These are phyloP conservation scores for Metarhizium sp. DNA, from an alignment of 2,329 filamentous ascomycete species.

Conservation along the genomic window DNA sequence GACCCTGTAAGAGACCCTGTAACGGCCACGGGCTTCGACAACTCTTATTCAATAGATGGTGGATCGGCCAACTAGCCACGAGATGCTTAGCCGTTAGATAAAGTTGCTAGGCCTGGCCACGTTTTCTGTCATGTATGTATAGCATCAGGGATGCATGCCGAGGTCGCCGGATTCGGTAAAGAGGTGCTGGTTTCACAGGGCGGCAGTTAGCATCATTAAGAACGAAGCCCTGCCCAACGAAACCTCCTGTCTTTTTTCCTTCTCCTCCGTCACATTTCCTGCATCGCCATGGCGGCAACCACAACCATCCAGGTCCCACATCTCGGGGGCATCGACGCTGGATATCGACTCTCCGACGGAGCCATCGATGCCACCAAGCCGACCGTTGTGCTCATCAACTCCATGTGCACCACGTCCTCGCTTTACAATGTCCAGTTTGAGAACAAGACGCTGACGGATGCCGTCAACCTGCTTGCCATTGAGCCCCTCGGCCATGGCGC, in stretches of 20 bases:
- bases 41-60: no score
- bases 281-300: slow-evolving; percentile 22
- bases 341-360: slow-evolving; percentile 32
- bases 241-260: no score
- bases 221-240: background rate
- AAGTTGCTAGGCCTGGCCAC: background rate
- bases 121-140: background rate
- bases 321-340: slow-evolving; percentile 36
- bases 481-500: slow-evolving; percentile 44
- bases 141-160: background rate
- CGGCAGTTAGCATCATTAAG: background rate
- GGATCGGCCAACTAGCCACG: no score
- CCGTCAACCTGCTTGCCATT: slow-evolving; percentile 40
- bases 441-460: slow-evolving; percentile 27
- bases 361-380: slow-evolving; percentile 39
- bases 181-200: background rate
- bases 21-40: no score
- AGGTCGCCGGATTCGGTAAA: background rate
- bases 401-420: slow-evolving; percentile 38
- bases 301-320: slow-evolving; percentile 37
- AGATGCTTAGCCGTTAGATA: no score
- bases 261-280: background rate
- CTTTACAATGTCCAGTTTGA: slow-evolving; percentile 36
- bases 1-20: background rate
- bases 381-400: slow-evolving; percentile 41